Evolutionary conservation across 2,329 filamentous ascomycete species (phyloP).

Genomic region (Claviceps lovelessii): DNA sequence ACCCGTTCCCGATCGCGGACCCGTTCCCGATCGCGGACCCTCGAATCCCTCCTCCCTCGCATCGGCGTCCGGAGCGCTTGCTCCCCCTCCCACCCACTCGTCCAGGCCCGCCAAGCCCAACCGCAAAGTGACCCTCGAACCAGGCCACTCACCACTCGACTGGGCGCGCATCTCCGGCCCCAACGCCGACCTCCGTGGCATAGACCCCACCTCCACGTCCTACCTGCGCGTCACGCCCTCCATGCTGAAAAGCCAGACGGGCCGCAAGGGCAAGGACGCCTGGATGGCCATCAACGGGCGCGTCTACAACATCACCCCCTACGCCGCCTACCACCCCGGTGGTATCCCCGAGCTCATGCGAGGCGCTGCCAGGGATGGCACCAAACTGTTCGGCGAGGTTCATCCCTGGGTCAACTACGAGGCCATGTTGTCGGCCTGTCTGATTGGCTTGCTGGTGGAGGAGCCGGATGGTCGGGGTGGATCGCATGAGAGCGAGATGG

Average conservation of each 20-base stretch:
- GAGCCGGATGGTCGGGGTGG: conserved; percentile 30
- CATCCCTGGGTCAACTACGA: conserved; percentile 63
- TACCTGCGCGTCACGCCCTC: conserved; percentile 66
- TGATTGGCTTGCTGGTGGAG: conserved; percentile 48
- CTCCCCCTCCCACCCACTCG: conserved; percentile 40
- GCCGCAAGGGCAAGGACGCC: conserved; percentile 69
- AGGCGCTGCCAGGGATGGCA: conserved; percentile 47
- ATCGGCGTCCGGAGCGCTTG: conserved; percentile 28
- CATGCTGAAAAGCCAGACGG: conserved; percentile 63
- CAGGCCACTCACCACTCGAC: conserved; percentile 87
- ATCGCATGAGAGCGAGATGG: conserved; percentile 30
- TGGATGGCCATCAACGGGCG: conserved; percentile 84
- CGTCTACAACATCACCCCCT: conserved; percentile 89
- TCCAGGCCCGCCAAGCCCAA: conserved; percentile 40
- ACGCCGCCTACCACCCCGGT: conserved; percentile 80
- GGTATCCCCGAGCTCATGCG: conserved; percentile 60
- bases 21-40: conserved; percentile 25
- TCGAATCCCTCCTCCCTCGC: conserved; percentile 6
- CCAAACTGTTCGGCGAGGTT: conserved; percentile 48
- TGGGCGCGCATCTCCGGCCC: conserved; percentile 71
- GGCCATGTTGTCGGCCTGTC: conserved; percentile 49
- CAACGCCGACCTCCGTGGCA: conserved; percentile 50
- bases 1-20: conserved; percentile 27
- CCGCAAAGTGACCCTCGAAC: conserved; percentile 66
- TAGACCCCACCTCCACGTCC: conserved; percentile 33